Conservation (phyloP, 2,329 filamentous ascomycete genomes). For the Rutstroemia sydowiana region DNA sequence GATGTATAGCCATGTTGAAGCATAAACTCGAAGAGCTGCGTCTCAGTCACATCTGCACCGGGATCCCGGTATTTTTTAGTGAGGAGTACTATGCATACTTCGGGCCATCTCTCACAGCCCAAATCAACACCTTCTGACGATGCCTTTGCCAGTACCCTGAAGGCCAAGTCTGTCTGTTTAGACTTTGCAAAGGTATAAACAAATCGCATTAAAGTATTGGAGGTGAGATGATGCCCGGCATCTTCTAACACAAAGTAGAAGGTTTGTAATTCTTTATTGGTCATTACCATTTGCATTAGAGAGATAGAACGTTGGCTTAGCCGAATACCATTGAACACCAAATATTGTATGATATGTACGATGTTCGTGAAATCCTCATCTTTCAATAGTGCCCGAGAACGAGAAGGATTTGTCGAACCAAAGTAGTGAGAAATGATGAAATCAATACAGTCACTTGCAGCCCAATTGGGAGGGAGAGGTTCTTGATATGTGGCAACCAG, state of each 20-base stretch:
- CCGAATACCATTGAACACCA: conserved; percentile 1
- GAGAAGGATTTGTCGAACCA: neutral
- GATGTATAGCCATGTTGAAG: conserved; percentile 54
- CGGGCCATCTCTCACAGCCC: conserved; percentile 41
- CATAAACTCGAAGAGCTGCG: conserved; percentile 48
- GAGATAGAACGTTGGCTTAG: conserved; percentile 19
- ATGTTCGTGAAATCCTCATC: neutral
- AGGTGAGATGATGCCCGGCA: conserved; percentile 15
- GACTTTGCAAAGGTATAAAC: conserved; percentile 34
- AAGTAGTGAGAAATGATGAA: conserved; percentile 8
- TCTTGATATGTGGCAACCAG: conserved; percentile 7
- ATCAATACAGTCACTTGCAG: conserved; percentile 5
- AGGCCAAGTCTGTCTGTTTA: conserved; percentile 30
- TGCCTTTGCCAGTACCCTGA: conserved; percentile 38
- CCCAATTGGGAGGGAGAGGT: conserved; percentile 6
- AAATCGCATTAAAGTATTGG: conserved; percentile 25
- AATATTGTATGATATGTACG: conserved; percentile 2
- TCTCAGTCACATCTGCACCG: conserved; percentile 39
- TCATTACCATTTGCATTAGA: conserved; percentile 16
- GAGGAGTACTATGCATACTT: conserved; percentile 55
- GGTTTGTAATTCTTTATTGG: conserved; percentile 9
- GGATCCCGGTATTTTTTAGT: conserved; percentile 29
- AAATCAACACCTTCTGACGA: conserved; percentile 35
- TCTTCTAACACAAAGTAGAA: conserved; percentile 19
- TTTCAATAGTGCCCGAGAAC: neutral